Evolutionary conservation across 352 stramenopile genomes (phyloP), one percentile per base, ranked within the genome.

Genomic region (Phytophthora macrochlamydospora): DNA sequence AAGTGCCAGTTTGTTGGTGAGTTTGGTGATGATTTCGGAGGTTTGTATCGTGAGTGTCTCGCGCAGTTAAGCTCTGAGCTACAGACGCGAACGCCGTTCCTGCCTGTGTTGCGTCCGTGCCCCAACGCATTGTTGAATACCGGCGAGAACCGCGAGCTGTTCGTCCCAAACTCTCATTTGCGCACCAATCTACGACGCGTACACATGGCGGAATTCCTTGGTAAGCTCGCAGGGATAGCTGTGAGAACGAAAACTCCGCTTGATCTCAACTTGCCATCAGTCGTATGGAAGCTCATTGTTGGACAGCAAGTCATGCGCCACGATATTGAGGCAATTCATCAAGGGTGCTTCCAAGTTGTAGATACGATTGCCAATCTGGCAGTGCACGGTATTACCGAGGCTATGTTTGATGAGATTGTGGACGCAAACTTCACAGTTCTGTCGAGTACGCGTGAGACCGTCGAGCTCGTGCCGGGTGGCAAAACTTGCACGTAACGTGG

Each of bases 251-350:
- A 98, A 78, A 97, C 95, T 31, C 95, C 92, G 51, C 76, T 98
- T 12, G 92, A 96, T 42, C 64, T 98, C 44, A 97, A 97, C 56
- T 71, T 98, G 29, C 89, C 95, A 29, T 75, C 89, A 0, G 78
- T 97, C 14, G 87, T 98, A 24, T 98, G 95, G 95, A 98, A 98
- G 61, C 59, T 91, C n/a, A 56, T 98, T 6, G 91, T 98, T 13
- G 76, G 81, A 8, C 79, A 98, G 54, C 68, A 70, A 7, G 82
- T 98, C 42, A 70, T 57, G 29, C 75, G 79, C 5, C 73, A 88
- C 35, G 95, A 98, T 71, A 85, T 96, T 50, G 87, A 96, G 59
- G 68, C 71, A 2, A 90, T 96, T 59, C 84, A 96, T 65, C 68
- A 92, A 43, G 83, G 87, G 4, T 94, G 84, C 40, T 96, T 96